Conservation (phyloP, 83 land plant species). For the Isoetes engelmannii region DNA sequence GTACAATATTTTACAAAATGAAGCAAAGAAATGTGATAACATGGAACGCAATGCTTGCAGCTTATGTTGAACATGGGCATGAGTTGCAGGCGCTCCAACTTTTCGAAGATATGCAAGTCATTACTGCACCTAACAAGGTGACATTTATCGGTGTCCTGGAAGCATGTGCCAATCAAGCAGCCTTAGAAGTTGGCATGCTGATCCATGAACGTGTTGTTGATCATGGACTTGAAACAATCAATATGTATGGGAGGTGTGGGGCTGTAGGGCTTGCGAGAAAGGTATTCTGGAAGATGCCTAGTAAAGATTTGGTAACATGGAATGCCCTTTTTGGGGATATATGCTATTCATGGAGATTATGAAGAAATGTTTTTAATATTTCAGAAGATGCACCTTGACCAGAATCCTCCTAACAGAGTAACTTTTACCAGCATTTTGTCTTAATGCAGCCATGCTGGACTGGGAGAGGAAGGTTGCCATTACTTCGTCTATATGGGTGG, state of each 20-base stretch:
- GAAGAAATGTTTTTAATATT: not conserved
- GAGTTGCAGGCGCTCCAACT: not conserved
- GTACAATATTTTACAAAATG: not conserved
- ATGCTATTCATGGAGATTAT: not conserved
- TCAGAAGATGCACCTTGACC: not conserved
- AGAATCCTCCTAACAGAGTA: not conserved
- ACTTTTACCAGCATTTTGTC: not conserved
- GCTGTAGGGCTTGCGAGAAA: not conserved
- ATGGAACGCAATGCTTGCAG: not conserved
- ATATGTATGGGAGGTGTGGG: not conserved
- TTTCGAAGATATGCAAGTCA: not conserved
- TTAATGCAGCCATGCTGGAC: not conserved
- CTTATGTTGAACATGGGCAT: not conserved
- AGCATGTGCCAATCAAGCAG: not conserved
- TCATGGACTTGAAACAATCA: not conserved
- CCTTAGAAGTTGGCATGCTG: not conserved
- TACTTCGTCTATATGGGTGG: not conserved
- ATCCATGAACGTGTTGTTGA: not conserved
- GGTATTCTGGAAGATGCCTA: not conserved
- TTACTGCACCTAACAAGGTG: not conserved
- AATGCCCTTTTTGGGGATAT: not conserved
- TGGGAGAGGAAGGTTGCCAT: not conserved
- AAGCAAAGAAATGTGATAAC: not conserved
- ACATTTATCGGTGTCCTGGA: not conserved
- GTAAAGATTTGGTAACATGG: not conserved